Evolutionary conservation across 441 rosid genomes (phyloP).

Genomic region (Geranium incanum): DNA sequence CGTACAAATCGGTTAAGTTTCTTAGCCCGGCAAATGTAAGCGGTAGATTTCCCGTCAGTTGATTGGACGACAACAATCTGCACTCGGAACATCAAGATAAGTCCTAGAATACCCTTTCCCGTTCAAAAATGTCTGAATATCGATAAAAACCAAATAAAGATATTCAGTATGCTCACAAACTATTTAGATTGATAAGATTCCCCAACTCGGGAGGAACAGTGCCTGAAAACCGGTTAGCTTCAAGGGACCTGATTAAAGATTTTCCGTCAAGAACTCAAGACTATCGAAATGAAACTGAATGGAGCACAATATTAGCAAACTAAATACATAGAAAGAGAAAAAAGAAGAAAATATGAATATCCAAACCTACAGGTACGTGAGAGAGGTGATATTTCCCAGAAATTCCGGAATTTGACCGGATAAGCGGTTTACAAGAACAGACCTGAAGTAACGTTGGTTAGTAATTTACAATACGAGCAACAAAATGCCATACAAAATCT

Average conservation of each 20-base stretch:
- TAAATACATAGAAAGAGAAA: not conserved
- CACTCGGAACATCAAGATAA: constrained; percentile 1
- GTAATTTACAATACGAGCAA: not conserved
- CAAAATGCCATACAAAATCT: not conserved
- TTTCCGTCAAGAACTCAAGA: not conserved
- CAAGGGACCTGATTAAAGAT: constrained; percentile 40
- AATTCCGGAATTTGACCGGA: constrained; percentile 50
- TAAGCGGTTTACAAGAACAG: constrained; percentile 50
- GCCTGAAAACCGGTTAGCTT: constrained; percentile 55
- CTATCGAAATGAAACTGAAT: too few relatives aligned
- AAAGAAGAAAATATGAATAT: not conserved
- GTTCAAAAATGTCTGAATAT: not conserved
- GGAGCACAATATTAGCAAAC: too few relatives aligned
- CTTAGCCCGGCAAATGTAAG: constrained; percentile 27
- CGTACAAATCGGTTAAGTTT: constrained; percentile 40
- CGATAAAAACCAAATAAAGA: not conserved
- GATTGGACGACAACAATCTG: constrained; percentile 42
- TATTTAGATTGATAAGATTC: constrained; percentile 36
- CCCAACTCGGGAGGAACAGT: constrained; percentile 49
- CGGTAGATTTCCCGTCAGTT: constrained; percentile 35
- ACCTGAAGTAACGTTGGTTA: constrained; percentile 28
- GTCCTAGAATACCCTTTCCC: not conserved
- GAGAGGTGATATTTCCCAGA: constrained; percentile 43
- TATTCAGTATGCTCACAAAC: constrained; percentile 34
- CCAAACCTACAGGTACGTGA: constrained; percentile 42